Conservation (phyloP, 345 rosid species). For the Melaleuca quinquenervia region DNA sequence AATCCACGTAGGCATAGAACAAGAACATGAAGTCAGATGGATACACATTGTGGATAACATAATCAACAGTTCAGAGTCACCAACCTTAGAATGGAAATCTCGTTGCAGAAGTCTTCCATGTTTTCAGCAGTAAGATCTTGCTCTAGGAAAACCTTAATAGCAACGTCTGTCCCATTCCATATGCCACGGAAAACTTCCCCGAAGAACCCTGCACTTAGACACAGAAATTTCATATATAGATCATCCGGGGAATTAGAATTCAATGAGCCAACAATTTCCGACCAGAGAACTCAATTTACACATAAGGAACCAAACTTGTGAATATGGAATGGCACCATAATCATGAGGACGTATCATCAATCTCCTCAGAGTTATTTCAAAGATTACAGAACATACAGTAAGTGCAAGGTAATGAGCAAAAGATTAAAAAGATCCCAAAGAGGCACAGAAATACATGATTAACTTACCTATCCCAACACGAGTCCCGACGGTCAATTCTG, state of each 20-base stretch:
- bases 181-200: constrained; percentile 96
- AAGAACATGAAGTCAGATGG: not conserved
- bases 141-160: constrained; percentile 91
- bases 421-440: not conserved
- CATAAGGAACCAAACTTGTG: not conserved
- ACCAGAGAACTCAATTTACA: not conserved
- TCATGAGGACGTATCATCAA: not conserved
- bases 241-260: not conserved
- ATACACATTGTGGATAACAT: not conserved
- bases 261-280: not conserved
- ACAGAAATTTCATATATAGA: not conserved
- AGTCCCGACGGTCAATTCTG: constrained; percentile 83
- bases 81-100: constrained; percentile 92
- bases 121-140: constrained; percentile 95
- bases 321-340: not conserved
- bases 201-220: constrained; percentile 48
- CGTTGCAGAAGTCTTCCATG: constrained; percentile 98
- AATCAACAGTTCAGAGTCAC: constrained; percentile 6
- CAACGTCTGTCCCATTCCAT: constrained; percentile 99
- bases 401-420: not conserved
- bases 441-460: not conserved
- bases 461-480: constrained; percentile 94
- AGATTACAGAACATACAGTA: not conserved
- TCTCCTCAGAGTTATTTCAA: not conserved
- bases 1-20: constrained; percentile 16